These are phyloP conservation scores for Candida methanosorbosa DNA, from an alignment of 805 yeast species.

Conservation along the genomic window DNA sequence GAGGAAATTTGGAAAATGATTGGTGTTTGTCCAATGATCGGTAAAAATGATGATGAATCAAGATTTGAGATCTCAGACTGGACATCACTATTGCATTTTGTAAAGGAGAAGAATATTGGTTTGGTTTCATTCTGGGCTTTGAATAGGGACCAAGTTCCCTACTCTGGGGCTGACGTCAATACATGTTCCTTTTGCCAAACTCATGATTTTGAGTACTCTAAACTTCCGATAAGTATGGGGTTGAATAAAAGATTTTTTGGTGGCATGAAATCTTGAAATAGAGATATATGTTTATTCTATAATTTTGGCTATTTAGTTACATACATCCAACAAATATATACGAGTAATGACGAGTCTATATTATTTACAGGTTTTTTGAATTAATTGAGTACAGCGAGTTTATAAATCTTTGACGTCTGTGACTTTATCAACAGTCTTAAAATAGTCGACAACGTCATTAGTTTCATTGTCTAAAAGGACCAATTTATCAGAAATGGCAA, in stretches of 20 bases:
- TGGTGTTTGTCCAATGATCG: slow-evolving; percentile 27
- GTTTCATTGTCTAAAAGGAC: slow-evolving; percentile 22
- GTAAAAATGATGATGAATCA: slow-evolving; percentile 21
- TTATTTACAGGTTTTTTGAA: too few species aligned
- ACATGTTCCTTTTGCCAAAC: slow-evolving; percentile 15
- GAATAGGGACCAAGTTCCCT: slow-evolving; percentile 21
- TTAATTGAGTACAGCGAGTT: neutral
- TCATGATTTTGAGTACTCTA: slow-evolving; percentile 13
- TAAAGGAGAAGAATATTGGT: slow-evolving; percentile 12
- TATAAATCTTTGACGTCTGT: slow-evolving; percentile 12
- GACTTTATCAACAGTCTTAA: slow-evolving; percentile 55
- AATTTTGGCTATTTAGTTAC: too few species aligned
- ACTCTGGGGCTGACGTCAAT: slow-evolving; percentile 6
- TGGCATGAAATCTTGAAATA: too few species aligned
- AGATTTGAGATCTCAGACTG: slow-evolving; percentile 15
- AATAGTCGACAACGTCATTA: slow-evolving; percentile 55
- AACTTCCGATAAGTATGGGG: slow-evolving; percentile 6
- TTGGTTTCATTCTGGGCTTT: slow-evolving; percentile 23
- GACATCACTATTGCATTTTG: slow-evolving; percentile 13
- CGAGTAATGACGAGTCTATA: too few species aligned
- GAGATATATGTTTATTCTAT: too few species aligned
- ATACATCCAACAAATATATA: too few species aligned
- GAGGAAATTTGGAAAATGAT: slow-evolving; percentile 13
- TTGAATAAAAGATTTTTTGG: slow-evolving; percentile 1
- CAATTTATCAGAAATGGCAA: slow-evolving; percentile 38